phyloP scores from a whole-genome alignment of 768 basidiomycete genomes.

The Auriscalpium vulgare region DNA sequence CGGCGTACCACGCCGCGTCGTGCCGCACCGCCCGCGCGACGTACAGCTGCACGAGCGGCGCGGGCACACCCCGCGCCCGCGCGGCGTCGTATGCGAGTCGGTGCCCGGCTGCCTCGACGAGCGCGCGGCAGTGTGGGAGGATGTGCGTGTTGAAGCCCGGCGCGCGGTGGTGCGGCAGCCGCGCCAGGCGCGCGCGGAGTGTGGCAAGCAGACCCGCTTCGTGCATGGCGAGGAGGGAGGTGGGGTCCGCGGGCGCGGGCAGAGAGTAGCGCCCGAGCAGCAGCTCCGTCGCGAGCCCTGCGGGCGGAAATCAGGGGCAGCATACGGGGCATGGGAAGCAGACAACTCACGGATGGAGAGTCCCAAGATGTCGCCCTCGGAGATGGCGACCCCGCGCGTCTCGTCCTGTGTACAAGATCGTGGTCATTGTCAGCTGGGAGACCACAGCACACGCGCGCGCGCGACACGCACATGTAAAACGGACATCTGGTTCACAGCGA shows the following conservation, averaged over 20 bases:
- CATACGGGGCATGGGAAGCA: neutral
- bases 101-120: constrained; percentile 53
- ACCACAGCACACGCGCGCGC: neutral
- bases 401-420: constrained; percentile 21
- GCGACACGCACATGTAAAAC: constrained; percentile 22
- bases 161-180: neutral
- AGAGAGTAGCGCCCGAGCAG: constrained; percentile 45
- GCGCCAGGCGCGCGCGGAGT: constrained; percentile 6
- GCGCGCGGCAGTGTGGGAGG: constrained; percentile 43
- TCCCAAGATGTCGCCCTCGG: constrained; percentile 38
- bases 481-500: constrained; percentile 29
- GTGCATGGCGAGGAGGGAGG: constrained; percentile 47
- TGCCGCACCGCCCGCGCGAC: constrained; percentile 38
- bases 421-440: neutral
- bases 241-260: constrained; percentile 33
- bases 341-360: constrained; percentile 29
- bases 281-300: constrained; percentile 50
- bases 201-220: constrained; percentile 25
- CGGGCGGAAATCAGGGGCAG: too few species aligned
- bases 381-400: constrained; percentile 32
- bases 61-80: constrained; percentile 32
- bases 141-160: constrained; percentile 27
- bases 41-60: constrained; percentile 45
- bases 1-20: constrained; percentile 2
- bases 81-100: constrained; percentile 52